phyloP scores from a whole-genome alignment of 2,329 filamentous ascomycete species.

The Phaeosphaeriaceae sp. region DNA sequence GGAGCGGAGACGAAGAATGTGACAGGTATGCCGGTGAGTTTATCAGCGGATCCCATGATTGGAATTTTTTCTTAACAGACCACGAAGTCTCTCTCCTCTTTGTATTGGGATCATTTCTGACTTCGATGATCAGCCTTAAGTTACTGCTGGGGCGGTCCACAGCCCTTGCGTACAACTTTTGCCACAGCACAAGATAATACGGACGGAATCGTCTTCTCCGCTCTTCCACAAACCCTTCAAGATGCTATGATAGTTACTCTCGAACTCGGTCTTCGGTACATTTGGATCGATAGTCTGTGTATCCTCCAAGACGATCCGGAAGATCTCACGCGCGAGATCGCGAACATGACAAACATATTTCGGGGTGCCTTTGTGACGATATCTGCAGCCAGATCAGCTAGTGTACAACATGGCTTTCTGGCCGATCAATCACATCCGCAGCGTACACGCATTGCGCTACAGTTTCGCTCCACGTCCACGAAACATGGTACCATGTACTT shows the following conservation, averaged over 20 bases:
- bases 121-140: not conserved
- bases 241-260: slow-evolving; percentile 15
- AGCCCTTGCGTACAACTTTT: slow-evolving; percentile 9
- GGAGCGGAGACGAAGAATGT: slow-evolving; percentile 15
- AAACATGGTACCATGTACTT: slow-evolving; percentile 3
- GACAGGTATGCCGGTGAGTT: slow-evolving; percentile 8
- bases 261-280: slow-evolving; percentile 11
- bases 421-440: not conserved
- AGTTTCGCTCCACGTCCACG: not conserved
- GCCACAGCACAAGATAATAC: slow-evolving; percentile 10
- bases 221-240: slow-evolving; percentile 14
- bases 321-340: slow-evolving; percentile 10
- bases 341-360: slow-evolving; percentile 11
- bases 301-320: slow-evolving; percentile 19
- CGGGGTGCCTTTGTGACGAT: slow-evolving; percentile 15
- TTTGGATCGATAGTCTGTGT: slow-evolving; percentile 22
- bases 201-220: slow-evolving; percentile 4
- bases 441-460: slow-evolving; percentile 5
- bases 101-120: not conserved
- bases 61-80: not conserved
- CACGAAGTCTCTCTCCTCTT: not conserved
- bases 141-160: slow-evolving; percentile 18
- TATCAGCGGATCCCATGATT: not conserved
- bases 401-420: slow-evolving; percentile 14
- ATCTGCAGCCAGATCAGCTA: slow-evolving; percentile 13